A percentile compares a stretch with the other conserved stretches of the same genome.
Evolutionary conservation across 176 grass and related monocot species (phyloP).

Genomic region (Oryza officinalis): DNA sequence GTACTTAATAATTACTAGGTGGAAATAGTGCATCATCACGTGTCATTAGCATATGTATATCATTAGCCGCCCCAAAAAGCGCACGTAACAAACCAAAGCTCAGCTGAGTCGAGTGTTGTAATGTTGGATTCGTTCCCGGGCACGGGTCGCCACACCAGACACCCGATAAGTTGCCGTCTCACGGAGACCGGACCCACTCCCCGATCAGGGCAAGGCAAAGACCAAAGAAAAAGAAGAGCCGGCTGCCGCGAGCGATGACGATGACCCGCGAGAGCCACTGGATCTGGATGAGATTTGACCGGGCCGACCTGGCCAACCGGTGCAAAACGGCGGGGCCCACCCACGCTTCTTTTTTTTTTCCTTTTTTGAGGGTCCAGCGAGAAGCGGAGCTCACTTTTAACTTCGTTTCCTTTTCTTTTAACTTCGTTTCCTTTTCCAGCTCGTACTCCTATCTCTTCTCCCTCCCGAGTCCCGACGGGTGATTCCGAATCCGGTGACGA

Average conservation of each 20-base stretch:
- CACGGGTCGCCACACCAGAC: too few species aligned
- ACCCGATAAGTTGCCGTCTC: not conserved
- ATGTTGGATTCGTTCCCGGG: not conserved
- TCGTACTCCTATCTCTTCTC: too few species aligned
- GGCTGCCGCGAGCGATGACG: not conserved
- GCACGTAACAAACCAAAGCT: too few species aligned
- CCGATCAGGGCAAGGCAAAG: not conserved
- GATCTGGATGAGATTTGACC: conserved; percentile 17
- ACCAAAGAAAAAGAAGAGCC: not conserved
- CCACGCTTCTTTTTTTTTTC: not conserved
- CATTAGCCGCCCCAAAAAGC: too few species aligned
- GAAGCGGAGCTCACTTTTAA: not conserved
- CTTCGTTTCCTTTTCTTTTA: not conserved
- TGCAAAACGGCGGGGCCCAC: not conserved
- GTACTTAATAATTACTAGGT: too few species aligned
- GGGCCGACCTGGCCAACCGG: not conserved
- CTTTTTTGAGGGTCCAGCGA: not conserved
- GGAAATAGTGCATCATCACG: too few species aligned
- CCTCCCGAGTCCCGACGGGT: not conserved
- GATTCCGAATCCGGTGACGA: not conserved
- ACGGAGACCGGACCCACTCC: not conserved
- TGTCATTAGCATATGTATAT: too few species aligned
- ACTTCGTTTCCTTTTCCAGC: too few species aligned
- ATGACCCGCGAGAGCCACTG: not conserved
- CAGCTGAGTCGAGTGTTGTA: too few species aligned